Percentiles rank a stretch among this genome's conserved stretches.
phyloP scores from a whole-genome alignment of 2,329 filamentous ascomycete species.

The Alternaria brassicae region DNA sequence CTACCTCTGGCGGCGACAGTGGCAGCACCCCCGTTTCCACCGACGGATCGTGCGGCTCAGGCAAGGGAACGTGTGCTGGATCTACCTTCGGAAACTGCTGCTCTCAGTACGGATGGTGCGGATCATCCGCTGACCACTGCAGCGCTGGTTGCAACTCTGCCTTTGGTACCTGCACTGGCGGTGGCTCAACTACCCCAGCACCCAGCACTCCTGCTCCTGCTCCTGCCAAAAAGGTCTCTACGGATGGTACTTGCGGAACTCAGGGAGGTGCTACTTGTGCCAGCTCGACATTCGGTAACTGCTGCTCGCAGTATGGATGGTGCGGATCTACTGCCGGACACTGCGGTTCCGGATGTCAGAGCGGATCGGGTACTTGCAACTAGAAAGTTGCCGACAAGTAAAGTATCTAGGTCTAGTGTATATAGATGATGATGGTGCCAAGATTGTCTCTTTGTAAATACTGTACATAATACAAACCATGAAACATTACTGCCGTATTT shows the following conservation, averaged over 20 bases:
- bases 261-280: constrained; percentile 16
- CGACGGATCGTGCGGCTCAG: constrained; percentile 35
- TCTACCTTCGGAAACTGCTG: constrained; percentile 55
- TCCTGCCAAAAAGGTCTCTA: constrained; percentile 6
- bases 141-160: constrained; percentile 42
- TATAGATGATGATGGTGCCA: background rate
- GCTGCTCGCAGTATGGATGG: constrained; percentile 21
- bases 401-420: background rate
- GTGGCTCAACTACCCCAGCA: background rate
- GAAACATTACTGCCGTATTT: background rate
- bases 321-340: constrained; percentile 19
- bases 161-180: constrained; percentile 36
- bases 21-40: constrained; percentile 28
- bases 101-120: constrained; percentile 54
- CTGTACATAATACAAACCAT: background rate
- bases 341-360: constrained; percentile 20
- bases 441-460: background rate
- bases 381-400: constrained; percentile 23
- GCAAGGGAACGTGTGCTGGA: constrained; percentile 33
- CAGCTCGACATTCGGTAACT: constrained; percentile 21
- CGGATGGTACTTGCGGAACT: constrained; percentile 19
- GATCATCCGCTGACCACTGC: constrained; percentile 40
- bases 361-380: constrained; percentile 20
- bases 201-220: background rate
- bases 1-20: constrained; percentile 19